These are phyloP conservation scores for Thielaviopsis euricoi DNA, from an alignment of 2,329 filamentous ascomycete genomes.

Conservation along the genomic window DNA sequence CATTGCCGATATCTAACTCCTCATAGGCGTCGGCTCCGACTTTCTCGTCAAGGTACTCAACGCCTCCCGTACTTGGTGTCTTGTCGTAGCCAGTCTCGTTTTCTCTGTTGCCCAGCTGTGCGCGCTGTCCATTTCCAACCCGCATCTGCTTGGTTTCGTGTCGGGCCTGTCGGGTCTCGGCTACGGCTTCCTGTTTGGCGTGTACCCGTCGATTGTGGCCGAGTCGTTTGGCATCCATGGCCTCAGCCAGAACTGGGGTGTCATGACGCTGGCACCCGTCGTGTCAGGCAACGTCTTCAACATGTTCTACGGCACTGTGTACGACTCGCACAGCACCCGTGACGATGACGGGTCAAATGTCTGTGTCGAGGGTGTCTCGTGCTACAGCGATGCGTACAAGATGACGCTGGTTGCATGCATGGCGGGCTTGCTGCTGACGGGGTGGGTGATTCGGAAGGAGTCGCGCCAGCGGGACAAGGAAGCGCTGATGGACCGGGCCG, in stretches of 20 bases:
- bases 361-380: slow-evolving; percentile 62
- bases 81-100: slow-evolving; percentile 58
- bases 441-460: slow-evolving; percentile 49
- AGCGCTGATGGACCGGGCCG: slow-evolving; percentile 21
- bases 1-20: background rate
- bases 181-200: slow-evolving; percentile 88
- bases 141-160: slow-evolving; percentile 58
- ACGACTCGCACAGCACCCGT: slow-evolving; percentile 61
- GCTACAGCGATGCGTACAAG: slow-evolving; percentile 68
- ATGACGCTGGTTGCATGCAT: slow-evolving; percentile 60
- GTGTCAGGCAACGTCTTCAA: slow-evolving; percentile 87
- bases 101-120: slow-evolving; percentile 68
- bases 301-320: slow-evolving; percentile 70
- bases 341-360: slow-evolving; percentile 51
- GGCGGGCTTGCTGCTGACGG: slow-evolving; percentile 48
- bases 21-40: slow-evolving; percentile 69
- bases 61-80: slow-evolving; percentile 79
- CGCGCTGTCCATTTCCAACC: slow-evolving; percentile 60
- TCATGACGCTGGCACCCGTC: slow-evolving; percentile 80
- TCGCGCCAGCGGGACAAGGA: slow-evolving; percentile 19
- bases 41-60: slow-evolving; percentile 67
- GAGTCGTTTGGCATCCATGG: slow-evolving; percentile 84
- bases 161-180: slow-evolving; percentile 73
- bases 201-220: slow-evolving; percentile 76
- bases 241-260: slow-evolving; percentile 88